Evolutionary conservation across 2,329 filamentous ascomycete species (phyloP), one percentile per base, ranked within the genome.

Genomic region (Fusarium pseudoanthophilum): DNA sequence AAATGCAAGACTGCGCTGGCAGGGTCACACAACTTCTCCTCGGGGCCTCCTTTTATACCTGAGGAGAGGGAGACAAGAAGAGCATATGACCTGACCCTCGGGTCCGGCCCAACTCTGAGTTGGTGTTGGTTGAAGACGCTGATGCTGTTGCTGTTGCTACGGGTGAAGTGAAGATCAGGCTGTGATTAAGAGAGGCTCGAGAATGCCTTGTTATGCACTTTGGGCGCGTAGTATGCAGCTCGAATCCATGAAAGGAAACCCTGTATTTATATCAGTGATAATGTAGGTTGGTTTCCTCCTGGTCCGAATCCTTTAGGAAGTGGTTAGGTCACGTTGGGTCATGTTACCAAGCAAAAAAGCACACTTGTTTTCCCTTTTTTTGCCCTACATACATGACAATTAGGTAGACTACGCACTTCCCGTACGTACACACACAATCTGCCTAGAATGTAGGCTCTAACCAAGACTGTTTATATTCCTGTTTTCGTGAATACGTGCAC

Each of bases 1-100:
- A 34, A 43, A 70, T 72, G 65, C 52, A 63, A 66, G 65, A 66
- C 60, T 75, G 72, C 28, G 69, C 46, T 74, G 72, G 61, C 61
- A 75, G 60, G 8, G 72, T 74, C 48, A 63, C 71, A 74, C 72
- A 60, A 59, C 58, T 37, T 52, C 43, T 24, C 37, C 24, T 60
- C 32, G 36, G 28, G 43, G 32, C 53, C 58, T 63, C 53, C 49
- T 58, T 58, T 61, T 69, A 59, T 71, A 65, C 4, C 42, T 40
- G 51, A 28, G n/a, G 15, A 7, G 32, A 51, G 34, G 18, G 16
- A 58, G 20, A 42, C 14, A n/a, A 30, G 15, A n/a, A 40, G 24
- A 60, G 40, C 51, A 61, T 53, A 60, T 49, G 45, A 48, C 37
- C 36, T 34, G 48, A 40, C 30, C 36, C 39, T 51, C 18, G 11